Conservation (phyloP, 352 stramenopile genomes). For the Peronospora farinosa region DNA sequence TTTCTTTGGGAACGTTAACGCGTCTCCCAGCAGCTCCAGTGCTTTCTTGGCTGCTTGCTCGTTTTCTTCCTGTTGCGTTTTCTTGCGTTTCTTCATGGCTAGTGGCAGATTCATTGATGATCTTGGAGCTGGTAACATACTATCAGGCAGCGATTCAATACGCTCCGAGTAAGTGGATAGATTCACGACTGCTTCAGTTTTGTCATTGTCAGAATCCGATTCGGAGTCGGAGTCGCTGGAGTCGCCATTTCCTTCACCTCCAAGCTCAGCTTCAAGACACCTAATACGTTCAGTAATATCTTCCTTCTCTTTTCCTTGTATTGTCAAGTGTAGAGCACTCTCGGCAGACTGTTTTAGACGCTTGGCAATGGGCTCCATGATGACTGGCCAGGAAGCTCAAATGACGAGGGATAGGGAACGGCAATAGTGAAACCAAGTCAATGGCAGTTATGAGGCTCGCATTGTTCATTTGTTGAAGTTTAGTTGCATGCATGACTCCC, state of each 20-base stretch:
- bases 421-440: slow-evolving; percentile 23
- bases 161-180: slow-evolving; percentile 61
- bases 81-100: slow-evolving; percentile 40
- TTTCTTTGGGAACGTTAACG: slow-evolving; percentile 58
- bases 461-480: slow-evolving; percentile 22
- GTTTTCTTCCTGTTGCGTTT: slow-evolving; percentile 26
- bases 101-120: slow-evolving; percentile 19
- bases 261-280: slow-evolving; percentile 61
- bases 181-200: slow-evolving; percentile 39
- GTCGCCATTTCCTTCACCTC: slow-evolving; percentile 31
- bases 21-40: slow-evolving; percentile 36
- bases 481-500: slow-evolving; percentile 9
- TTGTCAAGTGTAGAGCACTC: slow-evolving; percentile 36
- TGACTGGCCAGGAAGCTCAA: slow-evolving; percentile 22
- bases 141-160: slow-evolving; percentile 53
- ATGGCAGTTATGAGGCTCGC: slow-evolving; percentile 1
- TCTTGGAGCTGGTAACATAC: slow-evolving; percentile 41
- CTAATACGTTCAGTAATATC: slow-evolving; percentile 66
- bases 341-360: slow-evolving; percentile 72
- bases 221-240: slow-evolving; percentile 29
- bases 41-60: slow-evolving; percentile 23
- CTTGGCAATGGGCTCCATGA: slow-evolving; percentile 80
- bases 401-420: slow-evolving; percentile 6
- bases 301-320: slow-evolving; percentile 24
- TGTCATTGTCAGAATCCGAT: slow-evolving; percentile 14